Evolutionary conservation across 2,329 filamentous ascomycete genomes (phyloP), one percentile per base, ranked within the genome.

Genomic region (Aspergillus sp.): DNA sequence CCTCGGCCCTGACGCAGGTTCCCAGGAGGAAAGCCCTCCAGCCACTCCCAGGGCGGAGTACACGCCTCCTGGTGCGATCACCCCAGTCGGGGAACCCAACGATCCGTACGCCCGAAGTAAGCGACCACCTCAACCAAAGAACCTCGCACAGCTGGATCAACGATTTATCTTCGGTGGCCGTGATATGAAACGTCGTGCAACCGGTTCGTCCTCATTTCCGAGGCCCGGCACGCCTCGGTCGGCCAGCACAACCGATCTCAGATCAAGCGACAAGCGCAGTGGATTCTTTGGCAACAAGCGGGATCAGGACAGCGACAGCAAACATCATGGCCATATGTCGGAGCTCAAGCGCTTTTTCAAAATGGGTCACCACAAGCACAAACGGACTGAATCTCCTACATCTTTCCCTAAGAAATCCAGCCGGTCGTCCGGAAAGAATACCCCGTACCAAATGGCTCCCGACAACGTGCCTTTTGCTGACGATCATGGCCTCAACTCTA

Each of bases 331-430:
- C 19, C 96, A 94, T 4, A 97, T 97, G 88, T 87, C 89, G 3
- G 93, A 97, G 64, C 74, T 99, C 55, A 96, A 96, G 75, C 83
- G 94, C n/a, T 99, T 99, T 70, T 95, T 99, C 78, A 94, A 76
- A 87, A 72, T 85, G 48, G 82, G 83, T 2, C 81, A 85, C 60
- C 90, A 90, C 60, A 90, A 90, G 66, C 73, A 80, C 54, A 86
- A 87, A 63, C 77, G 80, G 24, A 67, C 72, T 13, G 80, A 85
- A 53, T 90, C 88, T 59, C 83, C 88, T 26, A 69, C 76, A 4
- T 80, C 87, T 3, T 75, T 79, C 5, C 58, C 86, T 1, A 86
- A 86, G 6, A 81, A 82, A 60, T 71, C 74, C 10, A 73, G 65
- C 35, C 77, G 82, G 7, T 79, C 82, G 13, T 67, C 76, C 14